These are phyloP conservation scores for Penicillium salamii DNA, from an alignment of 495 filamentous ascomycete genomes.

Conservation along the genomic window DNA sequence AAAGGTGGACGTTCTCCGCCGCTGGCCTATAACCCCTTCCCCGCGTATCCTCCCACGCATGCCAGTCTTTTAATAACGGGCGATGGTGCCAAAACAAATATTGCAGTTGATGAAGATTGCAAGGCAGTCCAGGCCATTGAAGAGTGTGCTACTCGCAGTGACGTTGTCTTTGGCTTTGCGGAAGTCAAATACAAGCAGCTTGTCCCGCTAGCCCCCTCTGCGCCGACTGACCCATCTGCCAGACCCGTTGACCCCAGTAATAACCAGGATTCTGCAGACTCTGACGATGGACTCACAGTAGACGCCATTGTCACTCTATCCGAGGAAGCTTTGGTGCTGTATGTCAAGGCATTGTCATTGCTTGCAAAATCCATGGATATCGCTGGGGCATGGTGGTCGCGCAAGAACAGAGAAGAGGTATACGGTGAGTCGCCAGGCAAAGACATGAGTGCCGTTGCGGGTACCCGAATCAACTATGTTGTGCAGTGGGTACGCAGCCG, in stretches of 20 bases:
- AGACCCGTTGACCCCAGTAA: constrained; percentile 29
- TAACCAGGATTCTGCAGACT: constrained; percentile 32
- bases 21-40: constrained; percentile 74
- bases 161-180: constrained; percentile 94
- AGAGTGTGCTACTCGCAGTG: constrained; percentile 84
- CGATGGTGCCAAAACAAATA: constrained; percentile 57
- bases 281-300: constrained; percentile 60
- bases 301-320: constrained; percentile 84
- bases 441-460: constrained; percentile 52
- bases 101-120: constrained; percentile 74
- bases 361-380: constrained; percentile 96
- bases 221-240: constrained; percentile 44
- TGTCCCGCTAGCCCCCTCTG: constrained; percentile 78
- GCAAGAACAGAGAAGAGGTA: constrained; percentile 66
- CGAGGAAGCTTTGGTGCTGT: constrained; percentile 93
- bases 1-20: constrained; percentile 69
- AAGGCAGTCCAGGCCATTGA: constrained; percentile 77
- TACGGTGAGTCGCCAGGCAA: constrained; percentile 42
- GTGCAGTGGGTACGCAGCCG: constrained; percentile 92
- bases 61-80: constrained; percentile 59
- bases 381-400: constrained; percentile 87
- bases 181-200: constrained; percentile 98
- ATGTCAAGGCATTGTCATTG: constrained; percentile 87
- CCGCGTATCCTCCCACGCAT: constrained; percentile 74
- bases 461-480: constrained; percentile 79